Base-by-base conservation (phyloP, 2,329 filamentous ascomycete species). In the Trichoderma semiorbis region DNA sequence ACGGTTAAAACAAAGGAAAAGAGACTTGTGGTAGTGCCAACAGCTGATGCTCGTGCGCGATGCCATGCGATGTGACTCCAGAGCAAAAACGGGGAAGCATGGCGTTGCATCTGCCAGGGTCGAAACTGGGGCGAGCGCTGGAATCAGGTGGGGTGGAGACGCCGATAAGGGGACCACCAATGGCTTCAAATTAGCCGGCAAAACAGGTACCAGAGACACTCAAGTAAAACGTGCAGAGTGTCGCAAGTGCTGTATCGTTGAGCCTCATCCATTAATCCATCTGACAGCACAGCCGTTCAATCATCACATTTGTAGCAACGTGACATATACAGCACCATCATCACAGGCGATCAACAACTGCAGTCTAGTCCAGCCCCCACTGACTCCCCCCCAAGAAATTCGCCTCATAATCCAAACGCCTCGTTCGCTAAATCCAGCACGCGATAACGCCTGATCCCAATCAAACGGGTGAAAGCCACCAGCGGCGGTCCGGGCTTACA, bases 91-190 rank as follows among this genome's bases (percentile, higher is more conserved):
- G 32, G 16, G 30, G 63, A 16, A 67, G 18, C 64, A 34, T 21
- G n/a, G 28, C 32, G 43, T 67, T 47, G 53, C 55, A 36, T 47
- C 34, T 68, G 36, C 53, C 64, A 39, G 50, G 34, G 30, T 57
- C 57, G 53, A 26, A 28, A 36, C 55, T 43, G 64, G 50, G 34
- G 57, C 28, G 57, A 60, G 39, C 67, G 67, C 67, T 62, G 67
- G 67, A 53, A 69, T 50, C 39, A 53, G 67, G 67, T 62, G 67
- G 67, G 28, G 67, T 69, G 67, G 67, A 61, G 57, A 36, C 67
- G 28, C 57, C 50, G 67, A 69, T 69, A 69, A 69, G 67, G 39
- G 55, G 65, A 24, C 21, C 11, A 14, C 47, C 63, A 55, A 66
- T 66, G 28, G 34, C 58, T 21, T 36, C 18, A 14, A 53, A 21